Base-by-base conservation (phyloP, 2,329 filamentous ascomycete genomes). In the Neurospora sp. region DNA sequence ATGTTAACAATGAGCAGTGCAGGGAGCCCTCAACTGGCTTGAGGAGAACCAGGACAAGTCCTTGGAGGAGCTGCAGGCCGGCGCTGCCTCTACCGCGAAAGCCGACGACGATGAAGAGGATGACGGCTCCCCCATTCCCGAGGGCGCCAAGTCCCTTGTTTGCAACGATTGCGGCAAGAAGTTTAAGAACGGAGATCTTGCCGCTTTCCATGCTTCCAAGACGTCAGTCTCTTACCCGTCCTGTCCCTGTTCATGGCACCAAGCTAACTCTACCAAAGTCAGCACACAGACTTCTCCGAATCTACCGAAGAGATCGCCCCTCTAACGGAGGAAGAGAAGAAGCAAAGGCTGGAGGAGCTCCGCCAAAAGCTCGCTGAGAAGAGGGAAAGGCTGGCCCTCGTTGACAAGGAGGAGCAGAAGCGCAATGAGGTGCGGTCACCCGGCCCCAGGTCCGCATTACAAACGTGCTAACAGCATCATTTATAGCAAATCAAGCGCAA, bases 91-190 rank as follows among this genome's bases (percentile, higher is more conserved):
- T 15, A 74, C 75, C 23, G 74, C 77, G 37, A 77, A 77, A 8
- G 76, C 75, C 15, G 78, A 80, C 33, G 78, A 79, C 1, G 80
- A 79, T 3, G 77, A 78, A 33, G 81, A 85, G 3, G 81, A 83
- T 2, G 84, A 87, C 8, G 84, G 84, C 2, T 83, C 84, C 23
- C 81, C 81, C 23, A 81, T 85, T 11, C 92, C 91, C 71, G 88
- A 90, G 76, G 83, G 87, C 69, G 92, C 93, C 69, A 87, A 89
- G 77, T 97, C 93, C 67, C 88, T 98, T 69, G 86, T 96, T 67
- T 99, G 96, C 86, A 96, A 97, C 74, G 95, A 97, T 70, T 99
- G 96, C 78, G 91, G 91, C 77, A 97, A 97, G 85, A 91, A 89
- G 78, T 96, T 99, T 81, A 87, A 92, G 74, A 92, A 88, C 76